phyloP scores from a whole-genome alignment of 2,329 filamentous ascomycete species.

The Talaromyces sp. region DNA sequence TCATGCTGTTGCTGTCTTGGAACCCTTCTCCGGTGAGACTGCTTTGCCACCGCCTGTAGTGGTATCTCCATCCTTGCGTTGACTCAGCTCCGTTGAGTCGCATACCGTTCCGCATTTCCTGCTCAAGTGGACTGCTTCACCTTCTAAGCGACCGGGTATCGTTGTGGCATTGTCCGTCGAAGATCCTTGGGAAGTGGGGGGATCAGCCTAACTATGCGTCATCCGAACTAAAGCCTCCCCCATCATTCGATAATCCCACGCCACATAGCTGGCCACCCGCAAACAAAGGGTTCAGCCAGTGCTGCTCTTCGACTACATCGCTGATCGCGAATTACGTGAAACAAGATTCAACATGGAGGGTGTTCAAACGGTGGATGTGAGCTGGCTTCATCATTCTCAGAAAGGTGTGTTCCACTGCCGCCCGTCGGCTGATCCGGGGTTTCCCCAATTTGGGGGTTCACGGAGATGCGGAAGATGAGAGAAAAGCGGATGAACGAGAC shows the following conservation, averaged over 20 bases:
- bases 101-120: slow-evolving; percentile 7
- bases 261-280: slow-evolving; percentile 21
- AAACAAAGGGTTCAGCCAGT: neutral
- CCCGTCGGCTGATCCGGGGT: neutral
- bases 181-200: slow-evolving; percentile 20
- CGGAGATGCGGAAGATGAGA: neutral
- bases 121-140: neutral
- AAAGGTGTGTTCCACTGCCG: slow-evolving; percentile 64
- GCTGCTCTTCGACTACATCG: neutral
- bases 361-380: slow-evolving; percentile 80
- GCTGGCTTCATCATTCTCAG: slow-evolving; percentile 83
- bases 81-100: slow-evolving; percentile 6
- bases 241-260: slow-evolving; percentile 23
- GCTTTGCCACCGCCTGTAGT: slow-evolving; percentile 9
- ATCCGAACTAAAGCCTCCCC: slow-evolving; percentile 23
- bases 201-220: slow-evolving; percentile 28
- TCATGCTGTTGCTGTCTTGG: slow-evolving; percentile 1
- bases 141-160: neutral
- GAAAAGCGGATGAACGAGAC: neutral
- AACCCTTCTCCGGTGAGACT: slow-evolving; percentile 3
- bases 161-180: slow-evolving; percentile 7
- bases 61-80: neutral
- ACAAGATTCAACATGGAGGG: slow-evolving; percentile 67
- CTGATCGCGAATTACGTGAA: neutral
- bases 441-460: neutral